These are phyloP conservation scores for Pseudozyma pruni DNA, from an alignment of 1,284 basidiomycete species.

Conservation along the genomic window DNA sequence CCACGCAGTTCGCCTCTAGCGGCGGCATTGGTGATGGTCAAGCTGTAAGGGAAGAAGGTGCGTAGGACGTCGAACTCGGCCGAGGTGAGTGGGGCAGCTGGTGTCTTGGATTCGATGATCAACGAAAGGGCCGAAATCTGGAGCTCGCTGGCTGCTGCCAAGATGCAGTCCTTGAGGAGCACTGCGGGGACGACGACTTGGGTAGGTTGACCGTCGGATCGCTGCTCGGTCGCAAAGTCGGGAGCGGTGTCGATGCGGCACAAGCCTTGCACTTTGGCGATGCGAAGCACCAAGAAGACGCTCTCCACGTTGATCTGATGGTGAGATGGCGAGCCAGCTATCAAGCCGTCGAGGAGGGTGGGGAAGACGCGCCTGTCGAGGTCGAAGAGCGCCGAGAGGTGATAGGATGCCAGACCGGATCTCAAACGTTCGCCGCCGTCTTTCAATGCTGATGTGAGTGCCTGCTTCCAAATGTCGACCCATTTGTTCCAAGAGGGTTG, in stretches of 20 bases:
- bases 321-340: conserved; percentile 5
- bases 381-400: conserved; percentile 40
- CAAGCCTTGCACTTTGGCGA: conserved; percentile 37
- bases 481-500: conserved; percentile 23
- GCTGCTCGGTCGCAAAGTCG: conserved; percentile 32
- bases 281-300: conserved; percentile 38
- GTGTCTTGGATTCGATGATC: conserved; percentile 55
- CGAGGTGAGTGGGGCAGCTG: conserved; percentile 34
- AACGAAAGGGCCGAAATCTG: conserved; percentile 53
- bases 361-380: conserved; percentile 37
- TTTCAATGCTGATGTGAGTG: conserved; percentile 21
- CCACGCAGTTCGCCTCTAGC: conserved; percentile 56
- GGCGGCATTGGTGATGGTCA: conserved; percentile 50
- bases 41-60: conserved; percentile 49
- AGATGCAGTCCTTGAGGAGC: conserved; percentile 47
- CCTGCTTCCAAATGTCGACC: conserved; percentile 26
- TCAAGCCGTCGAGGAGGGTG: conserved; percentile 28
- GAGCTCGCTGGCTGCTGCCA: conserved; percentile 45
- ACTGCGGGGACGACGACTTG: conserved; percentile 39
- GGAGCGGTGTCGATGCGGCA: conserved; percentile 26
- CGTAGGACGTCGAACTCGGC: conserved; percentile 47
- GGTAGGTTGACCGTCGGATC: conserved; percentile 6
- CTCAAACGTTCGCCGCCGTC: conserved; percentile 39
- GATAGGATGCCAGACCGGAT: conserved; percentile 48
- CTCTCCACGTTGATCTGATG: conserved; percentile 35